These are phyloP conservation scores for Stipa capillata DNA, from an alignment of 176 grass and related monocot genomes.

Conservation along the genomic window DNA sequence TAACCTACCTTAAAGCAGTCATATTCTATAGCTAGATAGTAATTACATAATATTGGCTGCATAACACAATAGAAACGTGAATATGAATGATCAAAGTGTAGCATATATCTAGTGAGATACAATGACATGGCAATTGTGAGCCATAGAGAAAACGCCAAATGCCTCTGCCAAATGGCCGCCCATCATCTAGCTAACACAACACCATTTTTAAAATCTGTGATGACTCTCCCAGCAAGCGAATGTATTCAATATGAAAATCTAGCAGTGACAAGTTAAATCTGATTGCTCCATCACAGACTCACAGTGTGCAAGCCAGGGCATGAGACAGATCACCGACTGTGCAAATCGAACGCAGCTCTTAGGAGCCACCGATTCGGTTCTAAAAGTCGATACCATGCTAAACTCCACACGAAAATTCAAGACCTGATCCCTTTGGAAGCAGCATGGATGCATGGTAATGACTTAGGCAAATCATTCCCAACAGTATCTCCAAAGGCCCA, in stretches of 20 bases:
- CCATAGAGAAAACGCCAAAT: background rate
- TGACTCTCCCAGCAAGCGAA: constrained; percentile 20
- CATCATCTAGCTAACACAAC: no score
- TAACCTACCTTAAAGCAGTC: background rate
- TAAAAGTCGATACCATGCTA: background rate
- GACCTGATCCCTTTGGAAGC: background rate
- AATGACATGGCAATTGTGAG: background rate
- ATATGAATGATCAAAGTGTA: constrained; percentile 10
- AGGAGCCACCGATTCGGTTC: background rate
- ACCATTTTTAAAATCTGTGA: background rate
- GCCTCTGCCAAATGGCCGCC: no score
- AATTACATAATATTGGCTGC: background rate
- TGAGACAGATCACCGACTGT: background rate
- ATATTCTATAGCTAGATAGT: background rate
- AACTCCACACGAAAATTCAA: background rate
- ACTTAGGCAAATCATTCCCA: background rate
- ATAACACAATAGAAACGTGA: background rate
- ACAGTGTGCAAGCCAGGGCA: background rate
- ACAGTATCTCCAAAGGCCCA: background rate
- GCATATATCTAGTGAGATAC: background rate
- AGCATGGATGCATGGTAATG: background rate
- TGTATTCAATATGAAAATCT: background rate
- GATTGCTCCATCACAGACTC: background rate
- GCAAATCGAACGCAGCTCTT: background rate
- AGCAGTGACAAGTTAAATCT: background rate